Conservation (phyloP, 306 rosid species). For the Trichosanthes truncata region DNA sequence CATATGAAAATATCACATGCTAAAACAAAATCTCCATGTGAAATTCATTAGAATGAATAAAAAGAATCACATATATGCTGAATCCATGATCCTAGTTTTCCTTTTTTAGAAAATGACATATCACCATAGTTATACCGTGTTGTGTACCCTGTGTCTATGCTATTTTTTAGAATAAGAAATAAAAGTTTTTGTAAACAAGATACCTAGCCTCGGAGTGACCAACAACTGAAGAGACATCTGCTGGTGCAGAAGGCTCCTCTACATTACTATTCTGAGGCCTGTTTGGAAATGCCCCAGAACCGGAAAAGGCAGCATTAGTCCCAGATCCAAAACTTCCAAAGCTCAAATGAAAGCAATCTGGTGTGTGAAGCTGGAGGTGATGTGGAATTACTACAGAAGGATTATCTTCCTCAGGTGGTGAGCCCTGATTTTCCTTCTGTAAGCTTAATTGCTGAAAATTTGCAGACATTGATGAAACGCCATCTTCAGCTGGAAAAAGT, state of each 20-base stretch:
- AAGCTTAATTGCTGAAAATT: constrained; percentile 65
- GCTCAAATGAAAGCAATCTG: constrained; percentile 92
- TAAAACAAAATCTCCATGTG: not conserved
- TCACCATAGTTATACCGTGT: not conserved
- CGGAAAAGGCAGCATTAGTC: constrained; percentile 28
- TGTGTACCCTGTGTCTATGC: not conserved
- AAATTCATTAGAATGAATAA: not conserved
- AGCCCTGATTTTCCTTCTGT: constrained; percentile 46
- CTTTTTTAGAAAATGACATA: not conserved
- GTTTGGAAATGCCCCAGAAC: constrained; percentile 34
- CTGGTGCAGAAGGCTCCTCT: constrained; percentile 54
- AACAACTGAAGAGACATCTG: constrained; percentile 60
- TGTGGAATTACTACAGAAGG: constrained; percentile 86
- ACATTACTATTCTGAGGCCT: constrained; percentile 36
- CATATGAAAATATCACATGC: not conserved
- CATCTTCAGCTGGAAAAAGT: constrained; percentile 50
- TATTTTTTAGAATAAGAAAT: not conserved
- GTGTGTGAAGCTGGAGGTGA: constrained; percentile 81
- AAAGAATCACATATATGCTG: not conserved
- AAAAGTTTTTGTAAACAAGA: not conserved
- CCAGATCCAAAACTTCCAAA: constrained; percentile 95
- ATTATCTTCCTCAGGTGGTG: constrained; percentile 56
- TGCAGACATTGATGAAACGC: constrained; percentile 51
- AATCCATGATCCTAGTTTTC: not conserved
- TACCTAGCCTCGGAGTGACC: constrained; percentile 67